Conservation (phyloP, 495 filamentous ascomycete genomes). For the Neurospora intermedia region DNA sequence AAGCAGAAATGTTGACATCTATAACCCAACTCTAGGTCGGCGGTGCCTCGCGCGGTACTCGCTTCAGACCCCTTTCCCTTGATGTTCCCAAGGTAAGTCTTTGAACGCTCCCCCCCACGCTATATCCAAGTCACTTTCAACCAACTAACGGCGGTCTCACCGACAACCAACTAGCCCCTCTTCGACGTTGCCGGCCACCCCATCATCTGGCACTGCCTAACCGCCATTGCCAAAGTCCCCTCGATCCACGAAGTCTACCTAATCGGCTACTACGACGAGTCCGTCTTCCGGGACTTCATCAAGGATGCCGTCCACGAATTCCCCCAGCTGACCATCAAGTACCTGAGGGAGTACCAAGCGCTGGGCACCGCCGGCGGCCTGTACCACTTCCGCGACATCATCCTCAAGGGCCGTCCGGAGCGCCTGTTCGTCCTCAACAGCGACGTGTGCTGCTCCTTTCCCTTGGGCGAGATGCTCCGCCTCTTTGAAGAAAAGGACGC, state of each 20-base stretch:
- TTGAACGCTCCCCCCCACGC: background rate
- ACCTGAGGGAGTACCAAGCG: slow-evolving; percentile 96
- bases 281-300: slow-evolving; percentile 94
- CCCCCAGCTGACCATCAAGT: slow-evolving; percentile 83
- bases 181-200: slow-evolving; percentile 98
- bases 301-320: slow-evolving; percentile 77
- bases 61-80: slow-evolving; percentile 91
- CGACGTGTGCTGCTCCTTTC: slow-evolving; percentile 99
- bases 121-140: background rate
- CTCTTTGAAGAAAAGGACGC: slow-evolving; percentile 92
- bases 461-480: slow-evolving; percentile 85
- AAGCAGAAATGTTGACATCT: background rate
- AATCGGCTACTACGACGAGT: slow-evolving; percentile 97
- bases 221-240: slow-evolving; percentile 81
- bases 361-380: slow-evolving; percentile 92
- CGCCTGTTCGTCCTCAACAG: slow-evolving; percentile 96
- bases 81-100: slow-evolving; percentile 84
- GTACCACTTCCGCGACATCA: slow-evolving; percentile 99
- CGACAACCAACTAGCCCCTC: slow-evolving; percentile 56
- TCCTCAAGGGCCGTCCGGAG: slow-evolving; percentile 90
- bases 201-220: slow-evolving; percentile 95
- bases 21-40: slow-evolving; percentile 54
- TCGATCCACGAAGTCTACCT: slow-evolving; percentile 93
- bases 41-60: slow-evolving; percentile 86
- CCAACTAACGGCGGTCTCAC: background rate